These are phyloP conservation scores for Immersiella caudata DNA, from an alignment of 495 filamentous ascomycete genomes.

Conservation along the genomic window DNA sequence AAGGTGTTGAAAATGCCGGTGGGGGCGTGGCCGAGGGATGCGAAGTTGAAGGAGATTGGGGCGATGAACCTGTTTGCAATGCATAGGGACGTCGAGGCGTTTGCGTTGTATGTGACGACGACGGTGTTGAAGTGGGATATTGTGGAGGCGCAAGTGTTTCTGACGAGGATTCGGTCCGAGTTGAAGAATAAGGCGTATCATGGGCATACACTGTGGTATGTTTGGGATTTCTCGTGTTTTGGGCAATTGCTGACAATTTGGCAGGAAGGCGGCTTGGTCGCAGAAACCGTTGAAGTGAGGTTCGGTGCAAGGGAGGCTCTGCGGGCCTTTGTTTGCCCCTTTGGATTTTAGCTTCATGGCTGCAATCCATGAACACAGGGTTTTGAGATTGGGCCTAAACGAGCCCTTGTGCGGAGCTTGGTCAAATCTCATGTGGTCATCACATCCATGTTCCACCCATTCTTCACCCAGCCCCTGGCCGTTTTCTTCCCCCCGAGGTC, in stretches of 20 bases:
- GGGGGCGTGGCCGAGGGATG: neutral
- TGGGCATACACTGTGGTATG: neutral
- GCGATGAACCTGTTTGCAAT: neutral
- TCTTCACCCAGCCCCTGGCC: no score
- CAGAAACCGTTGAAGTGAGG: neutral
- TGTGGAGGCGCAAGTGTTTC: conserved; percentile 2
- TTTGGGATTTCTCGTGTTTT: neutral
- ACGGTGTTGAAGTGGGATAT: neutral
- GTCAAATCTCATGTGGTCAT: no score
- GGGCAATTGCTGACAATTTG: neutral
- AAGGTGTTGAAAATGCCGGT: neutral
- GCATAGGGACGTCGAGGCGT: neutral
- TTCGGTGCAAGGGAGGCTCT: no score
- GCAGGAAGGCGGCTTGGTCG: conserved; percentile 4
- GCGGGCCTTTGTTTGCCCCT: no score
- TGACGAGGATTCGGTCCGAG: conserved; percentile 2
- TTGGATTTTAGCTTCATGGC: no score
- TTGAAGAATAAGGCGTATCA: conserved; percentile 15
- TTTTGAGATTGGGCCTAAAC: no score
- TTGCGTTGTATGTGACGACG: neutral
- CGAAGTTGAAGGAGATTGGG: conserved; percentile 9
- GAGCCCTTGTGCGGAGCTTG: no score
- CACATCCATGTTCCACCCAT: no score
- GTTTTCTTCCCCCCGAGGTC: no score
- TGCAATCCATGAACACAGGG: no score